phyloP scores from a whole-genome alignment of 768 basidiomycete species.

The Leucosporidium scottii region DNA sequence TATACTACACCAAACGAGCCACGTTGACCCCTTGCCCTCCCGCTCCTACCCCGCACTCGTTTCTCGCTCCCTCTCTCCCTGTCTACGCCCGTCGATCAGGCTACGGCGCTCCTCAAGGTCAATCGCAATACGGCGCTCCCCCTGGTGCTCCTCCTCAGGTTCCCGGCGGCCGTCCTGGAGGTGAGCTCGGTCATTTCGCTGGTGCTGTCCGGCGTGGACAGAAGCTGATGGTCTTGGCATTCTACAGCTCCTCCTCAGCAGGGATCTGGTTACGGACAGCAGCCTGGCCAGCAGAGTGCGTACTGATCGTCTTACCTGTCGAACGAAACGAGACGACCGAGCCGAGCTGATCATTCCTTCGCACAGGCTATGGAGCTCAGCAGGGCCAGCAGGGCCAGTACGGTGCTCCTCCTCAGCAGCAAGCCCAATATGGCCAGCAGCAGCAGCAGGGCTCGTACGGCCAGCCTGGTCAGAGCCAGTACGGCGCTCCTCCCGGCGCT shows the following conservation, averaged over 20 bases:
- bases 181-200: too few relatives aligned
- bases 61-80: too few relatives aligned
- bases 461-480: neutral
- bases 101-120: neutral
- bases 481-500: too few relatives aligned
- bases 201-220: too few relatives aligned
- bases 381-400: slow-evolving; percentile 3
- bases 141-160: neutral
- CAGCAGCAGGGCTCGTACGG: slow-evolving; percentile 7
- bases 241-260: neutral
- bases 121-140: neutral
- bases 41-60: too few relatives aligned
- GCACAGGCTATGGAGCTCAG: neutral
- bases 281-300: neutral
- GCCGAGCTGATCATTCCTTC: too few relatives aligned
- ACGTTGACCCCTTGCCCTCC: too few relatives aligned
- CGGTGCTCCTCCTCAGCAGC: too few relatives aligned
- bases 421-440: neutral
- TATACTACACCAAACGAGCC: too few relatives aligned
- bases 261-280: slow-evolving; percentile 8
- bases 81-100: neutral
- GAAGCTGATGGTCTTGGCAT: too few relatives aligned
- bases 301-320: neutral
- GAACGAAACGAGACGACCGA: too few relatives aligned
- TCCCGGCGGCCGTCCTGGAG: too few relatives aligned